Evolutionary conservation across 495 filamentous ascomycete species (phyloP).

Genomic region (Tuber borchii): DNA sequence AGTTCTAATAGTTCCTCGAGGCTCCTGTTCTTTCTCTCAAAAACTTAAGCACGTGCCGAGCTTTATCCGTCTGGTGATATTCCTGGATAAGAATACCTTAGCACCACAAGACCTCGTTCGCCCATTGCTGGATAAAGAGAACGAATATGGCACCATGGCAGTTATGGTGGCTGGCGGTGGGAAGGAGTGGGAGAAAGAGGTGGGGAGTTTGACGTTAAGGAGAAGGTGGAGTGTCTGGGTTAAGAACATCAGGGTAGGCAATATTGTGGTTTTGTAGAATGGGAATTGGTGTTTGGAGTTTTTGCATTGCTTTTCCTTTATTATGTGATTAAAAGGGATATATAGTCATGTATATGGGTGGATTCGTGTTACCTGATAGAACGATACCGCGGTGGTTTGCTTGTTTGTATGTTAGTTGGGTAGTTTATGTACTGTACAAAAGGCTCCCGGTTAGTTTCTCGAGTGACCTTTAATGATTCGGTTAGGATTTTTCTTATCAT

Average conservation of each 20-base stretch:
- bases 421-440: not conserved
- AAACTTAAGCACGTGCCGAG: slow-evolving; percentile 80
- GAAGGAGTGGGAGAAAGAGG: slow-evolving; percentile 55
- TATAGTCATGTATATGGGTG: not conserved
- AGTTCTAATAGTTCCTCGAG: slow-evolving; percentile 74
- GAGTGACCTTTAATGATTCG: not conserved
- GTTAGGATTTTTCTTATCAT: not conserved
- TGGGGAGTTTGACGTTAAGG: slow-evolving; percentile 62
- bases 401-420: not conserved
- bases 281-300: slow-evolving; percentile 2
- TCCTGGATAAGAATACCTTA: slow-evolving; percentile 65
- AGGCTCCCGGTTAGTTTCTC: not conserved
- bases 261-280: slow-evolving; percentile 63
- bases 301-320: not conserved
- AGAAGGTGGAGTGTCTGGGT: slow-evolving; percentile 74
- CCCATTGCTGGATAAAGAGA: slow-evolving; percentile 71
- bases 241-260: slow-evolving; percentile 69
- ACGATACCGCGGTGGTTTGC: not conserved
- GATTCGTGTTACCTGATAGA: not conserved
- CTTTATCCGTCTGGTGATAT: slow-evolving; percentile 67
- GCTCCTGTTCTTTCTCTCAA: slow-evolving; percentile 73
- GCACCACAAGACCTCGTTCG: slow-evolving; percentile 50
- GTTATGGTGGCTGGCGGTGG: slow-evolving; percentile 77
- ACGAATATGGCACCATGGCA: slow-evolving; percentile 72
- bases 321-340: not conserved